Base-by-base conservation (phyloP, 2,329 filamentous ascomycete genomes). In the Epichloe gansuensis region DNA sequence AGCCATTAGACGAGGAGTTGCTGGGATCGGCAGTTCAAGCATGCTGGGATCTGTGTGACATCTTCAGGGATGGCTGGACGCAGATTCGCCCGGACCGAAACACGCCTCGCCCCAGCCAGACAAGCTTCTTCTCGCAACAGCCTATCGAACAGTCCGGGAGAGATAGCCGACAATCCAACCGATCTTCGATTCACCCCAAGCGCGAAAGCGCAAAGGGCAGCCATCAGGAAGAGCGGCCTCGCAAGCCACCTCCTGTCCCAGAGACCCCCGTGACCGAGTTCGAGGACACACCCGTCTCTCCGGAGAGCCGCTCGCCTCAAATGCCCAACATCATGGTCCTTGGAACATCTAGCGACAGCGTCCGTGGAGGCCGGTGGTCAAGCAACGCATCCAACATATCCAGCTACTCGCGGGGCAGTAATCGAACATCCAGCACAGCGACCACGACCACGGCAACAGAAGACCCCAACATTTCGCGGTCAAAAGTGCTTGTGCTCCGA, bases 181-280 rank as follows among this genome's bases (percentile, higher is more conserved):
- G 75, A 17, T 73, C 72, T 2, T 76, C 74, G 0, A 61, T 70
- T 17, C 69, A 71, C 53, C 77, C 76, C 15, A 80, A 77, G 59
- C 71, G 71, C 12, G 74, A 77, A 40, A 80, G 74, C 58, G 66
- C 75, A 42, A 76, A 77, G 60, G 73, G 72, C 48, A 56, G 52
- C 13, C 64, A 64, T 4, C 60, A 63, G 40, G 71, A 79, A 54
- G 71, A 82, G 59, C 71, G 71, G 64, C 64, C 73, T 59, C 71
- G 71, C 51, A 76, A 73, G 51, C 66, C 68, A 17, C 69, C 66
- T 3, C 69, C 71, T 2, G 77, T 83, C 4, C 90, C 90, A 1
- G 91, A 97, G 69, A 97, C 90, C 0, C 90, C 90, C 0, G 91
- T 91, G 0, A 97, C 90, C 4, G 89, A 96, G 59, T 96, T 96